These are phyloP conservation scores for Botryosphaeria agaves DNA, from an alignment of 2,329 filamentous ascomycete species.

Conservation along the genomic window DNA sequence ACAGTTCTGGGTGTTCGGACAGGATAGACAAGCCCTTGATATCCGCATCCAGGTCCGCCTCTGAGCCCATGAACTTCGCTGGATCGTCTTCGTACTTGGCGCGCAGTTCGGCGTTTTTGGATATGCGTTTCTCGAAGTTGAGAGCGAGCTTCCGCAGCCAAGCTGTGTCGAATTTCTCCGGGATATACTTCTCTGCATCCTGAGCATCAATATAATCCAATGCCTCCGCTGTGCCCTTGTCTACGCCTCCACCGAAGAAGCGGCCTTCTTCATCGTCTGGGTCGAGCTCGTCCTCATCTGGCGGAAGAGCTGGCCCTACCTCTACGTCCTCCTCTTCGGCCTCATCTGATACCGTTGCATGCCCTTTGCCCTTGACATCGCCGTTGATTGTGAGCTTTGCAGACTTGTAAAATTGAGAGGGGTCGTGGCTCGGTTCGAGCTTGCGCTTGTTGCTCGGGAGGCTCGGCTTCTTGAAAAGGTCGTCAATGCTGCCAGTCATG, in stretches of 20 bases:
- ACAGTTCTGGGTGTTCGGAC: constrained; percentile 71
- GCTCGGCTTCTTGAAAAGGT: constrained; percentile 42
- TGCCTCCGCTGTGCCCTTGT: constrained; percentile 60
- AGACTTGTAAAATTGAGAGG: constrained; percentile 43
- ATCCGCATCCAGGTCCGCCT: constrained; percentile 78
- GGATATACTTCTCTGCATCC: constrained; percentile 35
- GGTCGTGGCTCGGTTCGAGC: constrained; percentile 33
- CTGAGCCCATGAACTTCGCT: constrained; percentile 63
- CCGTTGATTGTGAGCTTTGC: constrained; percentile 34
- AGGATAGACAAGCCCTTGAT: constrained; percentile 78
- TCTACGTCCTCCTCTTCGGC: constrained; percentile 25
- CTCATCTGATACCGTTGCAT: constrained; percentile 30
- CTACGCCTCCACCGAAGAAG: constrained; percentile 89
- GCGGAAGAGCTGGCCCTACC: constrained; percentile 17
- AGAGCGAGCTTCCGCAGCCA: constrained; percentile 74
- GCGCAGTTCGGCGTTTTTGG: constrained; percentile 75
- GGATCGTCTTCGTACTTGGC: constrained; percentile 71
- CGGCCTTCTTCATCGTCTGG: constrained; percentile 77
- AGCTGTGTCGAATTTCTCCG: constrained; percentile 62
- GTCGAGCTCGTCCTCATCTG: constrained; percentile 27
- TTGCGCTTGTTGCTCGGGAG: constrained; percentile 38
- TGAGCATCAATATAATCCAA: constrained; percentile 73
- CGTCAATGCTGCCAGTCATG: constrained; percentile 43
- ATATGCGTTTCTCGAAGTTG: constrained; percentile 79
- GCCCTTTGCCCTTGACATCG: constrained; percentile 30